Evolutionary conservation across 495 filamentous ascomycete species (phyloP).

Genomic region (Podospora pseudoanserina): DNA sequence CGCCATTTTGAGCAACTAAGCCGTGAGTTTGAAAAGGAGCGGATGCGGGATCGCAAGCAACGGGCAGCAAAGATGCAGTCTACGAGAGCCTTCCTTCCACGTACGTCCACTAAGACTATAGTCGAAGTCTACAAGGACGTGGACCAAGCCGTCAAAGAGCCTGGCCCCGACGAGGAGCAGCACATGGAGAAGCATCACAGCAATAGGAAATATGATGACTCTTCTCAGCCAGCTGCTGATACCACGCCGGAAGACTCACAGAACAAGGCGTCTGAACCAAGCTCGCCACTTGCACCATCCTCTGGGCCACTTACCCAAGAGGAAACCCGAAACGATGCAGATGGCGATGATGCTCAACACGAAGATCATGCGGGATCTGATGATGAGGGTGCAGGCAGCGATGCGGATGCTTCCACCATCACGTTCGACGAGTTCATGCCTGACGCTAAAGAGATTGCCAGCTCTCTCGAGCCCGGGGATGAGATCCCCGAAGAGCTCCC

Average conservation of each 20-base stretch:
- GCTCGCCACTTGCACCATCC: conserved; percentile 22
- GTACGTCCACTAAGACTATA: conserved; percentile 89
- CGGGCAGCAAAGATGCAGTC: conserved; percentile 76
- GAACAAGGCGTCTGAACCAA: conserved; percentile 25
- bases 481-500: conserved; percentile 72
- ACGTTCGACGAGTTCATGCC: conserved; percentile 59
- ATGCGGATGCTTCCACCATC: conserved; percentile 56
- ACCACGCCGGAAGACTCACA: conserved; percentile 29
- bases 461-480: conserved; percentile 60
- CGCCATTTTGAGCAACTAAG: conserved; percentile 96
- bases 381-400: conserved; percentile 66
- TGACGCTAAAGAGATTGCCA: conserved; percentile 52
- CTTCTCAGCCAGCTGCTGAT: conserved; percentile 23
- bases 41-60: conserved; percentile 77
- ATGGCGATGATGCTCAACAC: conserved; percentile 48
- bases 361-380: conserved; percentile 59
- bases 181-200: conserved; percentile 21
- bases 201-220: conserved; percentile 20
- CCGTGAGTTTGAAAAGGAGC: conserved; percentile 93
- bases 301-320: conserved; percentile 32
- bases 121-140: conserved; percentile 95
- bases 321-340: conserved; percentile 44
- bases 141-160: conserved; percentile 84
- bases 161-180: conserved; percentile 66
- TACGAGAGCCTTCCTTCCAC: conserved; percentile 73